phyloP scores from a whole-genome alignment of 176 grass and related monocot species.

The Paspalum notatum region DNA sequence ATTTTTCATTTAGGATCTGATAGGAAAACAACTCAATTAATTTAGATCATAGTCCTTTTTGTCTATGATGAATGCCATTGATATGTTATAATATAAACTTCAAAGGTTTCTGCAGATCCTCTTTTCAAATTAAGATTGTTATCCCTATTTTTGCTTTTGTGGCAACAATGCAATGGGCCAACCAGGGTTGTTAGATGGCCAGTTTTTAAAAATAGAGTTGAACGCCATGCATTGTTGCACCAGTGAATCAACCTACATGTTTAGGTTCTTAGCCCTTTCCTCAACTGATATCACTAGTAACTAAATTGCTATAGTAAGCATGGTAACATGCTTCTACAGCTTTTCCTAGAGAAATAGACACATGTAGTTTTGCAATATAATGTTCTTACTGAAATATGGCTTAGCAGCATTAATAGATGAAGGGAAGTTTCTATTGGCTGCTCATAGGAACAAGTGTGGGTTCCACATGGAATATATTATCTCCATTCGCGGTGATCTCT shows the following conservation, averaged over 20 bases:
- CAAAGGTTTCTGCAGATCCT: background rate
- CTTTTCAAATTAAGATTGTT: background rate
- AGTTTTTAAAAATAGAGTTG: background rate
- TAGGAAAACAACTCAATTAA: background rate
- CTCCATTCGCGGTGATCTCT: slow-evolving; percentile 50
- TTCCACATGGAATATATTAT: slow-evolving; percentile 62
- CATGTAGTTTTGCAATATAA: background rate
- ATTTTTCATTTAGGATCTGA: background rate
- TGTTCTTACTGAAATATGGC: slow-evolving; percentile 17
- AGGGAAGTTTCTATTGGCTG: slow-evolving; percentile 66
- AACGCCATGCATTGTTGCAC: background rate
- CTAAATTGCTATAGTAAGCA: background rate
- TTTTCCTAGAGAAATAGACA: background rate
- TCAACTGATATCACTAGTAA: background rate
- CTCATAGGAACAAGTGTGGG: slow-evolving; percentile 53
- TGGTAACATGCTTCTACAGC: background rate
- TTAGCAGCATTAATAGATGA: slow-evolving; percentile 57
- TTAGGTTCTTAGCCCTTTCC: background rate
- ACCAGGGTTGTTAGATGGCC: background rate
- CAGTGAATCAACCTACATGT: background rate
- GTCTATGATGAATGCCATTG: background rate
- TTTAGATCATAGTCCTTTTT: background rate
- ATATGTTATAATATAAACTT: background rate
- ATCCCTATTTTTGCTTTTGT: background rate
- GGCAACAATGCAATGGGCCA: background rate